Evolutionary conservation across 2,329 filamentous ascomycete species (phyloP), one percentile per base, ranked within the genome.

Genomic region (Lachnellula hyalina): DNA sequence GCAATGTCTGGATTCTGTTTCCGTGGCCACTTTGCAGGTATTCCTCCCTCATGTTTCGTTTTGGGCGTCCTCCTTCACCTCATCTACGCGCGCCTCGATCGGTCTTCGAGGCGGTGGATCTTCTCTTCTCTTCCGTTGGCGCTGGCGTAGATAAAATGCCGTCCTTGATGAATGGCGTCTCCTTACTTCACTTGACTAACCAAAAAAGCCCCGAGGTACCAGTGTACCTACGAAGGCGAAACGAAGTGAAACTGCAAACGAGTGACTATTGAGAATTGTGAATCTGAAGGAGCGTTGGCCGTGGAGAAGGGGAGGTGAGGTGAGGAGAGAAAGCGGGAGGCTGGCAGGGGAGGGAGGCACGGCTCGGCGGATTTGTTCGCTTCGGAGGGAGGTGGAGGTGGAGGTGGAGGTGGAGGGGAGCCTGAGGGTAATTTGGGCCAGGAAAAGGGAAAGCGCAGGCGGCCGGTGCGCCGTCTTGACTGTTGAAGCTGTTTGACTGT

Each of bases 11-110:
- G 14, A 57, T 58, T 47, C 45, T 59, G 49, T 38, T 54, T 41
- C 61, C 51, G 59, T 57, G 42, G 51, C 46, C 51, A 12, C 32
- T 35, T 40, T 59, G 53, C 51, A 35, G 19, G 19, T 32, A 52
- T 19, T 61, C 63, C 63, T 62, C 60, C 59, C 58, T 61, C 65
- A 67, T 67, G 38, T 57, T 67, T 63, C 56, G 56, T 47, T 58
- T 55, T 58, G 52, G 53, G 42, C 32, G 49, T 47, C 36, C 42
- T 49, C 46, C 52, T 40, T 52, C 53, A 58, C 41, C 47, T 58
- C 61, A 61, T 63, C 54, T 44, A 63, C 54, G 59, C 64, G 61
- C 56, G 47, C 51, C 57, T 42, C 51, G 32, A 32, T 40, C 17
- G 42, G 49, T 41, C 38, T 52, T 21, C 46, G 40, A 51, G 52